Percentiles rank a stretch among this genome's conserved stretches.
Evolutionary conservation across 1,284 basidiomycete species (phyloP).

Genomic region (Cerioporus squamosus): DNA sequence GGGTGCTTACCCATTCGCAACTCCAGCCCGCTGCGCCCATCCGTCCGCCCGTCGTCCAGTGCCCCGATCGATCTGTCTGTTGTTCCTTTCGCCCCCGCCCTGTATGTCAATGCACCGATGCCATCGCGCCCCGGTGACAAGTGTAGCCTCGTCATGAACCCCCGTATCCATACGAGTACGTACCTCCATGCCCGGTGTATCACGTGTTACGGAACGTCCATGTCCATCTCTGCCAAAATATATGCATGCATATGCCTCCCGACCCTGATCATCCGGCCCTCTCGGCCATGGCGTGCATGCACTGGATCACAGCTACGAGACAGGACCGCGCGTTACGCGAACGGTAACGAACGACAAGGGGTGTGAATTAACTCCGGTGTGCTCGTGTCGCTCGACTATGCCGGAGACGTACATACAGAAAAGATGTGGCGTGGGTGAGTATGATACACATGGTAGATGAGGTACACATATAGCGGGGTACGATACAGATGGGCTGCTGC

Average conservation of each 20-base stretch:
- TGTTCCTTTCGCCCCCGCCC: slow-evolving; percentile 3
- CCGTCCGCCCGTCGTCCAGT: background rate
- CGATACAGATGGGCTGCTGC: background rate
- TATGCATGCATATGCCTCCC: background rate
- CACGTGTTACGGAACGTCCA: slow-evolving; percentile 2
- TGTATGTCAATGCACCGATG: background rate
- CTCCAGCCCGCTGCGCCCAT: slow-evolving; percentile 12
- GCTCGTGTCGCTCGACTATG: background rate
- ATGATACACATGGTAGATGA: slow-evolving; percentile 12
- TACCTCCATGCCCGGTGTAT: background rate
- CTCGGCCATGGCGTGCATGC: too few relatives aligned
- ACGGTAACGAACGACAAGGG: too few relatives aligned
- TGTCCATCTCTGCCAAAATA: background rate
- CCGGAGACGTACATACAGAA: background rate
- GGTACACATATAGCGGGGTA: slow-evolving; percentile 9
- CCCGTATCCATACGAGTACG: slow-evolving; percentile 2
- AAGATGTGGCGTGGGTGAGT: background rate
- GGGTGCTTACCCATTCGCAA: slow-evolving; percentile 9
- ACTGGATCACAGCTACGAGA: too few relatives aligned
- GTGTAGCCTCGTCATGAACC: slow-evolving; percentile 2
- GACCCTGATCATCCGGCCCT: background rate
- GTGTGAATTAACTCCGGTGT: too few relatives aligned
- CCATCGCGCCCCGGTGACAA: background rate
- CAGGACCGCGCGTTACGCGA: too few relatives aligned
- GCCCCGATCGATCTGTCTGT: slow-evolving; percentile 15